Evolutionary conservation across 805 yeast genomes (phyloP), one percentile per base, ranked within the genome.

Genomic region (Starmerella etchellsii): DNA sequence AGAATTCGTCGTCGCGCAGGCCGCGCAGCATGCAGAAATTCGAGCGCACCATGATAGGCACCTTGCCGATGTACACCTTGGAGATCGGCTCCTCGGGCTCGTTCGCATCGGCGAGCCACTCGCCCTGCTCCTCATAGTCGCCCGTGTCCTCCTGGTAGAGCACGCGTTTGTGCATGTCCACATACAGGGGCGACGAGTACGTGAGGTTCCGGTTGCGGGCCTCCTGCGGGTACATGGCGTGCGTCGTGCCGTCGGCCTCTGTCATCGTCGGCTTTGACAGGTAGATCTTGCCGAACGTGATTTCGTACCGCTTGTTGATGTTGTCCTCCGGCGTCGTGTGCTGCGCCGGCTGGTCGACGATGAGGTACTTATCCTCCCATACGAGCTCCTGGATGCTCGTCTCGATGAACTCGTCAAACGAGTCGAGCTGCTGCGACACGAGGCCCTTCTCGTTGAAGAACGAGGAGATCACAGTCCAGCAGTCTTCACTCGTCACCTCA

Each of bases 201-300:
- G 99, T 91, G 65, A 91, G 70, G 60, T 91, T 91, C 65, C 99
- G 78, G 50, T 91, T 70, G 55, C 99, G 74, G 7, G 98, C 97
- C 62, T 91, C 99, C 64, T 93, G 98, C 10, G 99, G 98, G 58
- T 82, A 82, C 78, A 91, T 76, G 13, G 94, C 93, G 56, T 85
- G 88, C n/a, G 97, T 88, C n/a, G 94, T 85, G 67, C 99, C 99
- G 66, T 91, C 99, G 15, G 97, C 95, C 67, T 91, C 99, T 18
- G 97, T 93, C 74, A 91, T 94, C 36, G 95, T 84, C 34, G 99
- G 99, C 56, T 87, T 81, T 21, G 97, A 85, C 52, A 91, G 76
- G 63, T 81, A 91, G 55, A 93, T 91, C 61, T 88, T 93, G 50
- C 98, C 99, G 64, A 91, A 91, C n/a, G 87, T 77, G 59, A 91